Conservation (phyloP, 371 early-diverging fungal species). For the Funneliformis caledonium region DNA sequence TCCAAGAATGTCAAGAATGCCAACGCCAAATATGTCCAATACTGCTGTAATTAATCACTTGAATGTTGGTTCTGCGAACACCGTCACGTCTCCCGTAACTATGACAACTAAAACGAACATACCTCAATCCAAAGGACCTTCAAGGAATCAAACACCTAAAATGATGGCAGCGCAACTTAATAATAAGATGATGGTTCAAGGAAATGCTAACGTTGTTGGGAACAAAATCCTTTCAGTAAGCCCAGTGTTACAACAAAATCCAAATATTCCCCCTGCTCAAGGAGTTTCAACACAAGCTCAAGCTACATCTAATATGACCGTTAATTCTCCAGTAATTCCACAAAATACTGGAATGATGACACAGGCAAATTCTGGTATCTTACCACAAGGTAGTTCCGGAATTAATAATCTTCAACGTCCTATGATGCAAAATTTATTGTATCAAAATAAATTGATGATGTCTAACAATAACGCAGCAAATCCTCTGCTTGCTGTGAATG, state of each 20-base stretch:
- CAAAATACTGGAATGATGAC: neutral
- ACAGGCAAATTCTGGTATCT: neutral
- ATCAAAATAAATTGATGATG: neutral
- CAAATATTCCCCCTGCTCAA: neutral
- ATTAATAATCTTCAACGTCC: neutral
- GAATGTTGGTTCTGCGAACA: neutral
- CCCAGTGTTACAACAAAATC: neutral
- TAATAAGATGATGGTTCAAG: neutral
- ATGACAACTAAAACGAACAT: neutral
- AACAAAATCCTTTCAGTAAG: neutral
- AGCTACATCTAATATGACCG: neutral
- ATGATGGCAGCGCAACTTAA: neutral
- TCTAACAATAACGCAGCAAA: neutral
- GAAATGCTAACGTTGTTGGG: neutral
- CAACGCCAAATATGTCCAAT: neutral
- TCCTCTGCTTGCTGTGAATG: too few relatives aligned
- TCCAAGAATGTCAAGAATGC: neutral
- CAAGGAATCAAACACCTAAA: neutral
- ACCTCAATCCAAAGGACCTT: neutral
- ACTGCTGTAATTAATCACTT: neutral
- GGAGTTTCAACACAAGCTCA: neutral
- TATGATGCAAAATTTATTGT: neutral
- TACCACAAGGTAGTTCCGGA: neutral
- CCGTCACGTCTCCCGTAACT: neutral
- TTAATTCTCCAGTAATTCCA: neutral